Percentiles rank a stretch among this genome's conserved stretches.
Evolutionary conservation across 1,284 basidiomycete species (phyloP).

Genomic region (Mrakiaceae sp.): DNA sequence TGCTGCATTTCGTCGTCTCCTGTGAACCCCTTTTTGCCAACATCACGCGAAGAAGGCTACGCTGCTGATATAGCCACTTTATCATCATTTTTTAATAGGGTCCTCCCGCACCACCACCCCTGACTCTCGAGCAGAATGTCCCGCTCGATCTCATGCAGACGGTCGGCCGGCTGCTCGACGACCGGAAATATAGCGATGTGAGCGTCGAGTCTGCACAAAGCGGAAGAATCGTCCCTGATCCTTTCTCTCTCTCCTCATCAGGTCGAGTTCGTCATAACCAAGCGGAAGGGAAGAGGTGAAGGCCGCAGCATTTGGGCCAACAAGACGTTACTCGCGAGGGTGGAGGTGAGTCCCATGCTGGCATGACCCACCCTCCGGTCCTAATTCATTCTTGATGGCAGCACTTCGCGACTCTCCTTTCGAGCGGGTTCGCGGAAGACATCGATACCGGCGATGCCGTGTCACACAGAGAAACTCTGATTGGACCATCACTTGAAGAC

Average conservation of each 20-base stretch:
- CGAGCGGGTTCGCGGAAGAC: slow-evolving; percentile 3
- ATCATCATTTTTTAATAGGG: too few relatives aligned
- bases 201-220: slow-evolving; percentile 13
- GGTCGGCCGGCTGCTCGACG: slow-evolving; percentile 32
- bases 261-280: slow-evolving; percentile 61
- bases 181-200: slow-evolving; percentile 24
- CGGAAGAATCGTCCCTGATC: not conserved
- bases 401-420: slow-evolving; percentile 13
- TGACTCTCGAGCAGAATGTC: too few relatives aligned
- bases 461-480: too few relatives aligned
- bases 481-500: too few relatives aligned
- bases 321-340: slow-evolving; percentile 1
- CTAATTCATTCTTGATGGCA: too few relatives aligned
- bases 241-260: slow-evolving; percentile 42
- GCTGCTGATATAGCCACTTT: too few relatives aligned
- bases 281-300: slow-evolving; percentile 28
- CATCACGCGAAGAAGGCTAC: too few relatives aligned
- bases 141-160: slow-evolving; percentile 35
- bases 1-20: slow-evolving; percentile 7
- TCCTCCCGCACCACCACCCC: too few relatives aligned
- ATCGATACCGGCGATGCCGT: too few relatives aligned
- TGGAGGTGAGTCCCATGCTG: not conserved
- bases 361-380: too few relatives aligned
- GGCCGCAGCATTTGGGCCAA: slow-evolving; percentile 42
- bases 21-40: too few relatives aligned